Percentiles rank a stretch among this genome's conserved stretches.
These are phyloP conservation scores for Cyclotella atomus DNA, from an alignment of 108 stramenopile genomes.

Conservation along the genomic window DNA sequence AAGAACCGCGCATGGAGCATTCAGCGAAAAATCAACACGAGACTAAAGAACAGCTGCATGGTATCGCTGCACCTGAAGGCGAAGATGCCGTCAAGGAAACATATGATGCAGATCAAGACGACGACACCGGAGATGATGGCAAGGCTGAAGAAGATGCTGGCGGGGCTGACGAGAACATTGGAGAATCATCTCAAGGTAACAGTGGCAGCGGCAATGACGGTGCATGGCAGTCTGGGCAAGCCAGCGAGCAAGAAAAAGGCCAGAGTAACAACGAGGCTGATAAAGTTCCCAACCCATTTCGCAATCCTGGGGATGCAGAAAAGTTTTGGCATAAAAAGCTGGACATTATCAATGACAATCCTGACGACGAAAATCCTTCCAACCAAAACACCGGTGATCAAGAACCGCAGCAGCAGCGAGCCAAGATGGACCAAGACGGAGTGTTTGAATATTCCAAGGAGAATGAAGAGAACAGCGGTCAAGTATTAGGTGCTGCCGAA, in stretches of 20 bases:
- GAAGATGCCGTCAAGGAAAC: conserved; percentile 53
- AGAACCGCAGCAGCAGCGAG: conserved; percentile 8
- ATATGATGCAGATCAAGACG: conserved; percentile 35
- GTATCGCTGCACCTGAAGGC: conserved; percentile 62
- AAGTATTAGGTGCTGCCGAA: conserved; percentile 82
- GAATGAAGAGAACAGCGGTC: conserved; percentile 68
- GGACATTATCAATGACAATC: conserved; percentile 58
- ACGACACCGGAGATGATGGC: conserved; percentile 40
- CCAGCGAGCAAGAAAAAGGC: conserved; percentile 19
- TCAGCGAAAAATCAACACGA: conserved; percentile 40
- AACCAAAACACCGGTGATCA: conserved; percentile 1
- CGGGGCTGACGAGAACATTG: conserved; percentile 45
- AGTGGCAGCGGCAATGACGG: conserved; percentile 53
- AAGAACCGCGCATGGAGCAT: conserved; percentile 23
- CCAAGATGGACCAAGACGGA: conserved; percentile 59
- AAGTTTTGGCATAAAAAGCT: conserved; percentile 85
- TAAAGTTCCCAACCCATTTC: conserved; percentile 86
- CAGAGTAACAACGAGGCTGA: conserved; percentile 14
- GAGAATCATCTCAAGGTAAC: conserved; percentile 43
- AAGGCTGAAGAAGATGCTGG: conserved; percentile 46
- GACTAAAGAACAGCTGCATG: conserved; percentile 53
- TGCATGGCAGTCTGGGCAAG: conserved; percentile 54
- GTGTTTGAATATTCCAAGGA: conserved; percentile 77
- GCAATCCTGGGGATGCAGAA: conserved; percentile 81
- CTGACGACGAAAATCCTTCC: conserved; percentile 18